Evolutionary conservation across 164 flowering plant genomes (phyloP).

Genomic region (Tetracentron sinense): DNA sequence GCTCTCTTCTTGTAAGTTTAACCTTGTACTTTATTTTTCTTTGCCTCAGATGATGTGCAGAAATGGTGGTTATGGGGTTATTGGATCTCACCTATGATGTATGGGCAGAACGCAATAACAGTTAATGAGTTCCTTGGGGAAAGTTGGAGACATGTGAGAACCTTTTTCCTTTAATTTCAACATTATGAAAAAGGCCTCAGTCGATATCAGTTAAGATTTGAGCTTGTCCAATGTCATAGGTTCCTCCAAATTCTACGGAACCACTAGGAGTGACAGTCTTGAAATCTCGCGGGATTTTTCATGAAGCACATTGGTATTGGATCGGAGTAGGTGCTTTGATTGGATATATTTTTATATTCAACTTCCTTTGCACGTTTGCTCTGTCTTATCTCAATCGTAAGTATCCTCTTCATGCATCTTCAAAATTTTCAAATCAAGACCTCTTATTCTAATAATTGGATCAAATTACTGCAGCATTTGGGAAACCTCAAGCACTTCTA

Average conservation of each 20-base stretch:
- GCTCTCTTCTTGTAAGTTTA: not conserved
- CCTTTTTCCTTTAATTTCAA: not conserved
- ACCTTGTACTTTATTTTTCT: not conserved
- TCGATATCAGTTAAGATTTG: not conserved
- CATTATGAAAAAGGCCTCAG: not conserved
- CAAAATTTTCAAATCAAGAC: not conserved
- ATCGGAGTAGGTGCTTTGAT: constrained; percentile 31
- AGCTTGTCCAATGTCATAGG: constrained; percentile 5
- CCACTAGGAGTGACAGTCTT: constrained; percentile 25
- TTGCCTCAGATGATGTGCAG: constrained; percentile 41
- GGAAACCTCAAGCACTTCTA: constrained; percentile 28
- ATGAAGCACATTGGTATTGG: constrained; percentile 36
- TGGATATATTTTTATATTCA: constrained; percentile 29
- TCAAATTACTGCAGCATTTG: constrained; percentile 34
- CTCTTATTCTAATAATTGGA: not conserved
- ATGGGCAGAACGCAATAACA: constrained; percentile 42
- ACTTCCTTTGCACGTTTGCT: constrained; percentile 22
- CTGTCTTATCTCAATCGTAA: constrained; percentile 34
- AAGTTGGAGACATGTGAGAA: constrained; percentile 40
- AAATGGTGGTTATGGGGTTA: constrained; percentile 64
- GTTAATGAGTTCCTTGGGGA: constrained; percentile 48
- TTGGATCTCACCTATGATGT: constrained; percentile 57
- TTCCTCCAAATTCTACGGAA: constrained; percentile 15
- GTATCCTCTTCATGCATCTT: constrained; percentile 2
- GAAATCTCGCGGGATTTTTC: constrained; percentile 27